These are phyloP conservation scores for Bipolaris sorokiniana DNA, from an alignment of 2,329 filamentous ascomycete species.

Conservation along the genomic window DNA sequence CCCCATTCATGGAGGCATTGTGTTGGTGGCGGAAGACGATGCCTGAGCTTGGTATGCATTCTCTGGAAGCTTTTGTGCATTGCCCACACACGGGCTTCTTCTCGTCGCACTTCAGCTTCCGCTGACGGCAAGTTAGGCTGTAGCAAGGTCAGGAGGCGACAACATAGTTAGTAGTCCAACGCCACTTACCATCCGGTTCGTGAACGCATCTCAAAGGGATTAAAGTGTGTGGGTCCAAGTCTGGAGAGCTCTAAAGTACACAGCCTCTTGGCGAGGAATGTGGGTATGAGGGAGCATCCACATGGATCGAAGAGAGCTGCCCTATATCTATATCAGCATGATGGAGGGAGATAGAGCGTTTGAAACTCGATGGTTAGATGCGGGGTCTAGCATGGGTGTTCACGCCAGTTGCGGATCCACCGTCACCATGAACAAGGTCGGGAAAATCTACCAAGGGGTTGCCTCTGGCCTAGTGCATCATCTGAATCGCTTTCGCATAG, in stretches of 20 bases:
- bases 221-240: constrained; percentile 24
- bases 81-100: constrained; percentile 66
- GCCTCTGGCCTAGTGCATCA: constrained; percentile 37
- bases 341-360: constrained; percentile 29
- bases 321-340: constrained; percentile 42
- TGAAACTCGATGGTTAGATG: constrained; percentile 35
- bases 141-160: constrained; percentile 14
- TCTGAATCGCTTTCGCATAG: constrained; percentile 37
- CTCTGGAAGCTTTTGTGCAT: constrained; percentile 65
- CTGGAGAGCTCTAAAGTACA: constrained; percentile 17
- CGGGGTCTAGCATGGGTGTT: constrained; percentile 45
- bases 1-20: constrained; percentile 70
- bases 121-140: constrained; percentile 61
- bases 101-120: constrained; percentile 71
- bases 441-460: constrained; percentile 31
- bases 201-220: constrained; percentile 43
- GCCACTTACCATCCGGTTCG: constrained; percentile 49
- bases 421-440: constrained; percentile 33
- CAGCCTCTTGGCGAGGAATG: constrained; percentile 29
- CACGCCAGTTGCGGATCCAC: constrained; percentile 41
- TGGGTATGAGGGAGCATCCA: constrained; percentile 30
- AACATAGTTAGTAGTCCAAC: not conserved
- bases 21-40: constrained; percentile 72
- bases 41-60: constrained; percentile 66
- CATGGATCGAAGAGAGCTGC: constrained; percentile 34